Conservation (phyloP, 129 eudicot species). For the Artemisia argyi region DNA sequence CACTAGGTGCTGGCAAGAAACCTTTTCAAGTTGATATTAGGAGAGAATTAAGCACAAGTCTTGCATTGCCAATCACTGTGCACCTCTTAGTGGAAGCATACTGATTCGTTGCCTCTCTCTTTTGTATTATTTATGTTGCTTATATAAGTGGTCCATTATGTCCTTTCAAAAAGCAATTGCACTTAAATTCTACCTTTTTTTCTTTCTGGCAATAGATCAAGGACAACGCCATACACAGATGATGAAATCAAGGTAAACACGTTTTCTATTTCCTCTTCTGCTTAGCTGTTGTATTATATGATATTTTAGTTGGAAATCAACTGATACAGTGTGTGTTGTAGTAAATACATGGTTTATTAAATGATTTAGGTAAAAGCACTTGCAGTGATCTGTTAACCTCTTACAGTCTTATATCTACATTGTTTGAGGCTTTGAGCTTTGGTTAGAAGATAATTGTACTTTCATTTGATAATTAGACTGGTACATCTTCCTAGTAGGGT, state of each 20-base stretch:
- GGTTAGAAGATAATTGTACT: background rate
- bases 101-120: background rate
- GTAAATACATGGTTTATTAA: background rate
- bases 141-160: background rate
- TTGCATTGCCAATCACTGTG: background rate
- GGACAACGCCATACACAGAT: conserved; percentile 72
- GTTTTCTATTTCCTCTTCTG: background rate
- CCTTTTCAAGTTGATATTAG: background rate
- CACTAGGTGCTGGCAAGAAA: background rate
- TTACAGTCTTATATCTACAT: background rate
- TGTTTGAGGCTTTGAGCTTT: background rate
- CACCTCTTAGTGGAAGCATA: background rate
- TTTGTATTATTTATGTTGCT: background rate
- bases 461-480: background rate
- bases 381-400: background rate
- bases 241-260: conserved; percentile 81
- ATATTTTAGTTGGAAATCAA: background rate
- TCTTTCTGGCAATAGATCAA: conserved; percentile 44
- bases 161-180: background rate
- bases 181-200: background rate
- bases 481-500: too few species aligned
- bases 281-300: background rate
- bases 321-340: background rate
- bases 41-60: background rate
- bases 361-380: background rate